phyloP scores from a whole-genome alignment of 2,329 filamentous ascomycete genomes.

The Cladosporium cucumerinum region DNA sequence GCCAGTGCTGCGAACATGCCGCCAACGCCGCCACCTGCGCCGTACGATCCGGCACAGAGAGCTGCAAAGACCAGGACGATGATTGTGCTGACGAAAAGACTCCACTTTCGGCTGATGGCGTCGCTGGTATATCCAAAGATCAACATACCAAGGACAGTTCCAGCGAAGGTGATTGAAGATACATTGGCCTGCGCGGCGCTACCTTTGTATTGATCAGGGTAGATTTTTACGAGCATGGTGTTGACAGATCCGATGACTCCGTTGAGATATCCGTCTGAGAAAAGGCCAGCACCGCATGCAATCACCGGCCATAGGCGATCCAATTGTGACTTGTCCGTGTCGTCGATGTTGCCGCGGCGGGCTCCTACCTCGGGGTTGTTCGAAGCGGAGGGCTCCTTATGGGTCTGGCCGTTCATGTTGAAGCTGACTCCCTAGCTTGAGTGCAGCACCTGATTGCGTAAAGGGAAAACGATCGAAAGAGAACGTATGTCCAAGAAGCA shows the following conservation, averaged over 20 bases:
- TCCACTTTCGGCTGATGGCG: constrained; percentile 79
- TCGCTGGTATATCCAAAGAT: constrained; percentile 79
- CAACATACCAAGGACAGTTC: constrained; percentile 78
- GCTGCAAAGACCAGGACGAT: constrained; percentile 84
- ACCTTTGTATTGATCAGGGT: constrained; percentile 63
- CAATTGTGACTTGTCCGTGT: constrained; percentile 33
- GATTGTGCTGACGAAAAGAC: constrained; percentile 73
- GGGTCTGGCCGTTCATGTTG: not conserved
- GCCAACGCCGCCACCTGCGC: constrained; percentile 61
- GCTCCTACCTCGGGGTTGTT: not conserved
- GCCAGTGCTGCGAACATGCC: constrained; percentile 77
- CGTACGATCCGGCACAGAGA: constrained; percentile 73
- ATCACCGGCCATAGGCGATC: constrained; percentile 69
- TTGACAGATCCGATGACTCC: constrained; percentile 86
- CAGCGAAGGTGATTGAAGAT: constrained; percentile 72
- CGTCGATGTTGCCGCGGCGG: constrained; percentile 10
- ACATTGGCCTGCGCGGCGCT: constrained; percentile 72
- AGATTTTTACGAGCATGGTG: constrained; percentile 68
- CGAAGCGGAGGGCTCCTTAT: not conserved
- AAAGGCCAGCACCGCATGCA: constrained; percentile 84
- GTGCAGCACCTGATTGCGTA: not conserved
- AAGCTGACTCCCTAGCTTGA: not conserved
- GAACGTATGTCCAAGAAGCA: not conserved
- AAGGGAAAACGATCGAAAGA: not conserved
- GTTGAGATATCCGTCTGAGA: constrained; percentile 90